A percentile compares a stretch with the other conserved stretches of the same genome.
These are phyloP conservation scores for Globisporangium perplexum DNA, from an alignment of 352 stramenopile species.

Conservation along the genomic window DNA sequence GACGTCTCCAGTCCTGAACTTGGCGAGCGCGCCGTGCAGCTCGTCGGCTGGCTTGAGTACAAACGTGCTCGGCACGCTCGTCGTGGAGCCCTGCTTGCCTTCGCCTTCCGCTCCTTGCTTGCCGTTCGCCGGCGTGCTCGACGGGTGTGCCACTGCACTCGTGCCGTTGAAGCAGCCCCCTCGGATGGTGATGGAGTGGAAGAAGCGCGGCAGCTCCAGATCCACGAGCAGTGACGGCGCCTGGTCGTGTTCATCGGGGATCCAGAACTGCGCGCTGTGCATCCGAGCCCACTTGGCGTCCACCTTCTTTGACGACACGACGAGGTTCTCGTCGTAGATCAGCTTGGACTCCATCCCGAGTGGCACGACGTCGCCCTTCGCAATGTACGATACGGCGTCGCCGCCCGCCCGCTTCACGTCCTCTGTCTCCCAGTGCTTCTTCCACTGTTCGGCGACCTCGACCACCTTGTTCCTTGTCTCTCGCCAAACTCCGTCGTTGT, in stretches of 20 bases:
- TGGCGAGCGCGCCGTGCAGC: constrained; percentile 25
- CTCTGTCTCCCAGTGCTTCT: constrained; percentile 17
- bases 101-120: neutral
- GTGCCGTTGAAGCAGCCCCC: constrained; percentile 34
- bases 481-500: constrained; percentile 24
- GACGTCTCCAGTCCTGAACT: constrained; percentile 39
- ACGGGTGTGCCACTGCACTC: constrained; percentile 7
- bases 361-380: constrained; percentile 44
- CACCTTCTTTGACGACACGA: constrained; percentile 41
- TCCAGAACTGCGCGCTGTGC: constrained; percentile 55
- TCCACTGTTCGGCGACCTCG: constrained; percentile 27
- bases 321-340: constrained; percentile 50
- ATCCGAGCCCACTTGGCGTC: constrained; percentile 60
- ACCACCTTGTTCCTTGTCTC: constrained; percentile 27
- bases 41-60: constrained; percentile 28
- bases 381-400: constrained; percentile 14
- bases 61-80: constrained; percentile 19
- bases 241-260: constrained; percentile 42
- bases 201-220: constrained; percentile 59
- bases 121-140: neutral
- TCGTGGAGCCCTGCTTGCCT: neutral
- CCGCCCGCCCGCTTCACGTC: neutral
- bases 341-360: constrained; percentile 59
- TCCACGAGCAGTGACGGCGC: constrained; percentile 60
- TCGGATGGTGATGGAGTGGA: constrained; percentile 55